Evolutionary conservation across 2,329 filamentous ascomycete species (phyloP), one percentile per base, ranked within the genome.

Genomic region (Monilinia laxa): DNA sequence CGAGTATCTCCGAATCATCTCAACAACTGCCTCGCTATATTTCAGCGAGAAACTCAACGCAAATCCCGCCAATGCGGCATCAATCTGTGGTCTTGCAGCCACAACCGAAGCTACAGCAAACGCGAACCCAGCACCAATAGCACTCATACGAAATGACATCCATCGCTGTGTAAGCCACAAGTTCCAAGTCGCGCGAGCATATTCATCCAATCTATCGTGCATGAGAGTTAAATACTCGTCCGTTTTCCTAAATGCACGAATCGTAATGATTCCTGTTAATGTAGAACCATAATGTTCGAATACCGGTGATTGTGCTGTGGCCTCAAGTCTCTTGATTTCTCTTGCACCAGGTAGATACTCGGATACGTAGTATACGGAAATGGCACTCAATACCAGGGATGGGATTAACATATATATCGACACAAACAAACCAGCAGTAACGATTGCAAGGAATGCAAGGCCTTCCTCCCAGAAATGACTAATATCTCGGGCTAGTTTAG

Each of bases 211-310:
- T 71, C 84, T 85, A 59, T 77, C 75, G 74, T 88, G 88, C 88
- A 94, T 92, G 66, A 85, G 83, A 11, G 87, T 81, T 59, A 90
- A 80, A 70, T 92, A 94, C 0, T 83, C 82, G 4, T 42, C 81
- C 0, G 82, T 80, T 79, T 91, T 92, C 70, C 86, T 86, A 71
- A 90, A 94, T 0, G 89, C 89, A 18, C 91, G 85, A 64, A 94
- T 91, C 0, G 91, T 93, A 1, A 85, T 82, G 23, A 95, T 85
- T 5, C 91, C 91, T 0, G 85, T 84, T 11, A 94, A 82, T 0
- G 89, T 86, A 1, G 89, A 87, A 12, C 88, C 88, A 72, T 93
- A 93, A 69, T 91, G 87, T 75, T 93, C 90, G 72, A 92, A 93
- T 0, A 94, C 86, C 0, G 91, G 91, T 0, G 88, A 91, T 76